These are phyloP conservation scores for Fusarium avenaceum DNA, from an alignment of 2,329 filamentous ascomycete genomes.

Conservation along the genomic window DNA sequence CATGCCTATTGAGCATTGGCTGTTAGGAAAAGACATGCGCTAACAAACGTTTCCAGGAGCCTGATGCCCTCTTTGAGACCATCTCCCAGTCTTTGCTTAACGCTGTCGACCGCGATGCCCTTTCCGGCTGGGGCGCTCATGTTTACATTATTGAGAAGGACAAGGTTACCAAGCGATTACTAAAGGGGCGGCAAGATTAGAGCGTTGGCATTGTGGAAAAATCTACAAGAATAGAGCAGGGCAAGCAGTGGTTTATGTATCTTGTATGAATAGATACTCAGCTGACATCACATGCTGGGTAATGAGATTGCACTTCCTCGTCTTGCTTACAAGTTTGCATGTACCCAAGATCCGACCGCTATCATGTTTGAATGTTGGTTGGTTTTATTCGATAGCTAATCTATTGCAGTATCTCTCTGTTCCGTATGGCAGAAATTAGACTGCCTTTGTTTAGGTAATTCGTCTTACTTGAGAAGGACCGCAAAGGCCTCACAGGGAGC, in stretches of 20 bases:
- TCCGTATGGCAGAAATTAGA: conserved; percentile 52
- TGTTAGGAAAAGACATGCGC: conserved; percentile 7
- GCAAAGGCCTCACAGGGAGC: conserved; percentile 56
- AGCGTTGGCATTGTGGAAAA: conserved; percentile 32
- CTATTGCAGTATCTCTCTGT: not conserved
- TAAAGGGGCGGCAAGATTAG: conserved; percentile 97
- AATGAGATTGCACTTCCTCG: conserved; percentile 44
- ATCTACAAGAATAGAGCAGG: conserved; percentile 32
- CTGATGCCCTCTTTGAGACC: conserved; percentile 97
- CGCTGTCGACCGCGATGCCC: conserved; percentile 94
- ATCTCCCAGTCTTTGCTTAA: conserved; percentile 96
- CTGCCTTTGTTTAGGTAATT: not conserved
- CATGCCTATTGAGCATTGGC: not conserved
- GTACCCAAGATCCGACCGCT: not conserved
- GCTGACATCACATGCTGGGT: conserved; percentile 45
- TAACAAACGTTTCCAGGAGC: conserved; percentile 62
- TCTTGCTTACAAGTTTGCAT: conserved; percentile 12
- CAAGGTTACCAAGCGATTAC: conserved; percentile 98
- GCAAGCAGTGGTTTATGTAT: conserved; percentile 44
- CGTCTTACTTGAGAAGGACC: conserved; percentile 48
- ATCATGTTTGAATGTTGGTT: not conserved
- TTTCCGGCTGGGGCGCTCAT: conserved; percentile 98
- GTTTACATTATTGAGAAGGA: conserved; percentile 99
- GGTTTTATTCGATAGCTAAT: not conserved
- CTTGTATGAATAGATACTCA: conserved; percentile 55